Base-by-base conservation (phyloP, 257 asterid species). In the Hygrophila difformis region DNA sequence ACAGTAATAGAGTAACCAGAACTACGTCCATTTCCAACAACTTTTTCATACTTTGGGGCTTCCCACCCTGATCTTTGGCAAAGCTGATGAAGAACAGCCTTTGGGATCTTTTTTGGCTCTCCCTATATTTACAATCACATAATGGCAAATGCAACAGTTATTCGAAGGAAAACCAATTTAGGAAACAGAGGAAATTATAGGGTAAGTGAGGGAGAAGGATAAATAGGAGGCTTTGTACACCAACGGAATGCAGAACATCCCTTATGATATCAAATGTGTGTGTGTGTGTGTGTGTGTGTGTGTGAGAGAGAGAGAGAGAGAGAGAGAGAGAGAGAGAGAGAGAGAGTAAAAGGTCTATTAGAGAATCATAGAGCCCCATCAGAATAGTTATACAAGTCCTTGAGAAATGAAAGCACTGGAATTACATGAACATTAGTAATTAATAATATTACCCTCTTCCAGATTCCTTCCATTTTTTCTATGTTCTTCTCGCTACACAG, bases 81-180 rank as follows among this genome's bases (percentile, higher is more conserved):
- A 73, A 82, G 88, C 59, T 89, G 98, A 45, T 89, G 98, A 70
- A 89, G 98, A 65, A 89, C 67, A 64, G 96, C 98, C 84, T 89
- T 89, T 15, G 98, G 98, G 46, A 70, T 75, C 75, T 78, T 85
- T 57, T 62, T 61, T 18, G 78, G 86, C 65, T 89, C 96, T 53
- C 96, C 96, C 98, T 89, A 63, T 26, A 10, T 12, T 39, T 61
- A 15, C 13, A 28, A 21, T 18, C 39, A 50, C 15, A 36, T 35
- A 31, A 40, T 12, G 8, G 40, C 47, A 39, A 55, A 39, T 37
- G 37, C 44, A 53, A 43, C 38, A 51, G 26, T 8, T 10, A 47
- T 56, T 34, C 47, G 26, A 55, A 26, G 49, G 60, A 39, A 38
- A 47, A 55, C 24, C 43, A 64, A 57, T 33, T 39, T 40, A 35